Evolutionary conservation across 164 flowering plant genomes (phyloP), one percentile per base, ranked within the genome.

Genomic region (Nelumbo lutea): DNA sequence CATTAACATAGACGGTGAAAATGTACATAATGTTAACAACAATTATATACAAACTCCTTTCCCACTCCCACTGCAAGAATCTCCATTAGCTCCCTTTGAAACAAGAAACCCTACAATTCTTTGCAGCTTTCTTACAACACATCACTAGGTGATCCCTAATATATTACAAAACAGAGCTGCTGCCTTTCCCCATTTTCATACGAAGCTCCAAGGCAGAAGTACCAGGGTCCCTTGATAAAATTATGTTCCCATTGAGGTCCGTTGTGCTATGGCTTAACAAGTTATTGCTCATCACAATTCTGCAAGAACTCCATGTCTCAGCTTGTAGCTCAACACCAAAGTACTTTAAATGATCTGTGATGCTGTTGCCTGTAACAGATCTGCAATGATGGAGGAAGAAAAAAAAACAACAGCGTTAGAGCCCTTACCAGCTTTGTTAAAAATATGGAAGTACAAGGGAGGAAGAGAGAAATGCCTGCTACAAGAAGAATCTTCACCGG

Each of bases 401-500:
- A 27, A 76, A 66, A 42, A 59, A 15, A n/a, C 15, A 48, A 53
- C 10, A 13, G 42, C 43, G 57, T 65, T 41, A 65, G 62, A 70
- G 40, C 68, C 11, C 14, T 8, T 43, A 13, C 15, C 3, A 60
- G 43, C 7, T 50, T 42, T 44, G 47, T 40, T 9, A 27, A 42
- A n/a, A 11, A 55, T 59, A 15, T 41, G 13, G 8, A 5, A 7
- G 9, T 27, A 14, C 13, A 13, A 2, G 0, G n/a, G 39, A n/a
- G 14, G 27, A 44, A 65, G 59, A 40, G 61, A 4, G 7, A 2
- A 13, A 10, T 80, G 84, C 98, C 99, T 86, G 90, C 98, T 86
- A 73, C 99, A 96, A 14, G 82, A 5, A 45, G 98, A 92, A 74
- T 96, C 99, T 82, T 96, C 99, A 39, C 99, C 99, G 43, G 97